Evolutionary conservation across 2,329 filamentous ascomycete species (phyloP).

Genomic region (Colletotrichum echinochloae): DNA sequence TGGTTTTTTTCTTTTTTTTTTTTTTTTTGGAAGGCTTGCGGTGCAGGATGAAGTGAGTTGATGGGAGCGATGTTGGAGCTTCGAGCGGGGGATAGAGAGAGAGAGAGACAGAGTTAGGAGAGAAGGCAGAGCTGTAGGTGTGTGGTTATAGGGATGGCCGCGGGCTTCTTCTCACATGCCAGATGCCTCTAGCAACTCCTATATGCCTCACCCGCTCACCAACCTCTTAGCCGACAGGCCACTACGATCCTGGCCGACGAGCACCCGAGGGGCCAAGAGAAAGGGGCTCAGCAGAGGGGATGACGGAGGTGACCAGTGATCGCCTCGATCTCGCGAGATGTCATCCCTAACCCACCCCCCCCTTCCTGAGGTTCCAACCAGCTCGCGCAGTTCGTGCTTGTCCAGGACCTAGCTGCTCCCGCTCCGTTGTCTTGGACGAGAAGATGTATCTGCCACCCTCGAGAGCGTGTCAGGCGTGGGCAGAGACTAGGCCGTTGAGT

Average conservation of each 20-base stretch:
- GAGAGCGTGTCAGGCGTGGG: neutral
- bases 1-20: too few species aligned
- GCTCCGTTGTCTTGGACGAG: neutral
- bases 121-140: neutral
- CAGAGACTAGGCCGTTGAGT: neutral
- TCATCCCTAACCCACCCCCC: neutral
- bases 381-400: neutral
- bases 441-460: neutral
- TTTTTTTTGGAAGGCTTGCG: too few species aligned
- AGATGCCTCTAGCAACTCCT: neutral
- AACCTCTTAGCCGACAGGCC: neutral
- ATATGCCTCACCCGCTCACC: neutral
- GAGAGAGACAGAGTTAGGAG: neutral
- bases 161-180: neutral
- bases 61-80: neutral
- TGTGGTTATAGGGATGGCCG: neutral
- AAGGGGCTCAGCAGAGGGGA: neutral
- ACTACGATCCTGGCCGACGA: neutral
- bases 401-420: neutral
- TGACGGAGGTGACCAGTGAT: conserved; percentile 7
- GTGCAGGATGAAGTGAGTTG: neutral
- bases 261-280: neutral
- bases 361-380: too few species aligned
- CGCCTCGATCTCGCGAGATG: neutral
- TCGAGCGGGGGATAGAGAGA: neutral